A percentile compares a stretch with the other conserved stretches of the same genome.
Evolutionary conservation across 208 protist genomes (phyloP).

Genomic region (Crithidia thermophila): DNA sequence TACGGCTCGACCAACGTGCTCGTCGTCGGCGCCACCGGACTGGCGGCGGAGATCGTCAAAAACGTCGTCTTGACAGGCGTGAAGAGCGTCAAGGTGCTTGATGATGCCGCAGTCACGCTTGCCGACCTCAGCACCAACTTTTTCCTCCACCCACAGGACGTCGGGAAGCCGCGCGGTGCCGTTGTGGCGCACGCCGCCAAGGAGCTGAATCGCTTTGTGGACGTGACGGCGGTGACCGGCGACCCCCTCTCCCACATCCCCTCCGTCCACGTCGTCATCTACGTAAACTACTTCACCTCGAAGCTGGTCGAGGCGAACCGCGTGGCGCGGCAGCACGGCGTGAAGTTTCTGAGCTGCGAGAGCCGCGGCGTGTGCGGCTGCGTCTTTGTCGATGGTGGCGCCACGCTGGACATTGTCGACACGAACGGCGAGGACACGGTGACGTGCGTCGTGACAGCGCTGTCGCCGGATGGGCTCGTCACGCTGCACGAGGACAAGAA

Average conservation of each 20-base stretch:
- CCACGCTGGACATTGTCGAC: slow-evolving; percentile 70
- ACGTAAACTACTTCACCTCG: slow-evolving; percentile 68
- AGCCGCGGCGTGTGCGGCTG: slow-evolving; percentile 76
- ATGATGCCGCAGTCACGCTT: slow-evolving; percentile 38
- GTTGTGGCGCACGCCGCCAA: slow-evolving; percentile 62
- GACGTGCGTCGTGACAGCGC: slow-evolving; percentile 76
- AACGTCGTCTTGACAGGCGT: slow-evolving; percentile 91
- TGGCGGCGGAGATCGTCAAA: slow-evolving; percentile 91
- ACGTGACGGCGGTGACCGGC: slow-evolving; percentile 47
- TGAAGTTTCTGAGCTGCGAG: slow-evolving; percentile 88
- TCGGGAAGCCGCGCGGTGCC: slow-evolving; percentile 60
- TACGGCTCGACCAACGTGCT: slow-evolving; percentile 85
- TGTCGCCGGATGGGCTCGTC: slow-evolving; percentile 74
- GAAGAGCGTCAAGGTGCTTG: slow-evolving; percentile 63
- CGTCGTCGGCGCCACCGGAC: slow-evolving; percentile 81
- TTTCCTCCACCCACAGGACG: slow-evolving; percentile 60
- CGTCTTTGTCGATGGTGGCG: slow-evolving; percentile 88
- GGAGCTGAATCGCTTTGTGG: slow-evolving; percentile 92
- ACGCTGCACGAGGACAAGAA: slow-evolving; percentile 86
- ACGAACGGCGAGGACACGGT: slow-evolving; percentile 84
- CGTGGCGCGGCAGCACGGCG: slow-evolving; percentile 47
- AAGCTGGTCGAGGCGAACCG: slow-evolving; percentile 60
- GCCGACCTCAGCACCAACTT: slow-evolving; percentile 89
- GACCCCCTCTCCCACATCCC: slow-evolving; percentile 33
- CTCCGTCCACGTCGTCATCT: slow-evolving; percentile 73